phyloP scores from a whole-genome alignment of 805 yeast genomes.

The Candida hispaniensis region DNA sequence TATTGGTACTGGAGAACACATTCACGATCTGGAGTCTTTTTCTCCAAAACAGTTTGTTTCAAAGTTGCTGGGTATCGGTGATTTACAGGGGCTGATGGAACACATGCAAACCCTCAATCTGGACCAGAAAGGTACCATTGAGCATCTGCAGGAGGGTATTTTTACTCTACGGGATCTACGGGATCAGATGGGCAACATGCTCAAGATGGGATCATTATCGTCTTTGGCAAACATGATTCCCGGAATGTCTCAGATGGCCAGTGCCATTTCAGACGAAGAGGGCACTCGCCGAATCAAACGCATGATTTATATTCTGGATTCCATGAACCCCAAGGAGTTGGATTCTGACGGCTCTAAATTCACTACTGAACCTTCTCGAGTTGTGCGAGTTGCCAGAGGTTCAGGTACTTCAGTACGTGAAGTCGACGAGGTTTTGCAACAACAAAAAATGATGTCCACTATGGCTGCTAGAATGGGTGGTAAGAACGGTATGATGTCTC shows the following conservation, averaged over 20 bases:
- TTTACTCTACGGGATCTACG: conserved; percentile 86
- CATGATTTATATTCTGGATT: conserved; percentile 87
- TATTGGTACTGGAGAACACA: conserved; percentile 98
- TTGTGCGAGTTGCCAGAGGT: conserved; percentile 86
- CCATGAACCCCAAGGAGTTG: conserved; percentile 87
- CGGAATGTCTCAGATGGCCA: conserved; percentile 74
- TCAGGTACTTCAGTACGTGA: conserved; percentile 88
- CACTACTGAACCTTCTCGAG: conserved; percentile 69
- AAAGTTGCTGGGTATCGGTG: conserved; percentile 91
- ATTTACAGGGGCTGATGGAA: conserved; percentile 85
- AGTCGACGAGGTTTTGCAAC: conserved; percentile 83
- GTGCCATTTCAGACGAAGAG: conserved; percentile 85
- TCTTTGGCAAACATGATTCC: conserved; percentile 95
- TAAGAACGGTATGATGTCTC: conserved; percentile 41
- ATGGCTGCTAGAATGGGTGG: conserved; percentile 44
- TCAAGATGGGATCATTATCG: conserved; percentile 94
- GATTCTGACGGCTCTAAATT: conserved; percentile 82
- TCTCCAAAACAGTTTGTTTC: conserved; percentile 83
- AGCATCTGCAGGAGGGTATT: conserved; percentile 88
- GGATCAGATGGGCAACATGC: conserved; percentile 85
- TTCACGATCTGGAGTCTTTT: conserved; percentile 82
- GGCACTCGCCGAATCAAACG: conserved; percentile 71
- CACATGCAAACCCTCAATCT: conserved; percentile 81
- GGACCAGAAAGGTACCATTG: conserved; percentile 75
- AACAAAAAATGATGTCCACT: conserved; percentile 86